Conservation (phyloP, 2,329 filamentous ascomycete species). For the Lecanicillium sp. region DNA sequence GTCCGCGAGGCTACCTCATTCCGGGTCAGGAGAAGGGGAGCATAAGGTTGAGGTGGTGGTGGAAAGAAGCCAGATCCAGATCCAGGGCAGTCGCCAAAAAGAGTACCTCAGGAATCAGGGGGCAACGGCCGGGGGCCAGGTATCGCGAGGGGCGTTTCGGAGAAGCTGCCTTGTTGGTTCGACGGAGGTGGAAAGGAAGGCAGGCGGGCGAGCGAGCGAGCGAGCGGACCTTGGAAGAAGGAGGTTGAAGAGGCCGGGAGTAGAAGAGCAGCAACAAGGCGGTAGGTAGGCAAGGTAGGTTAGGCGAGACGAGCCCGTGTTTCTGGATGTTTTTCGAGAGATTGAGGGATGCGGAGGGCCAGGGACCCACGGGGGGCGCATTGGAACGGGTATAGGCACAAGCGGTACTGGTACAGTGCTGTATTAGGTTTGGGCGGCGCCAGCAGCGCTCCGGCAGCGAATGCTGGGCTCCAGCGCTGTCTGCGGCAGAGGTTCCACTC, state of each 20-base stretch:
- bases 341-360: conserved; percentile 10
- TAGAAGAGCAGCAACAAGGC: too few species aligned
- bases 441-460: too few species aligned
- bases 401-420: too few species aligned
- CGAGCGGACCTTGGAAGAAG: not conserved
- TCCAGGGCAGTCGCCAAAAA: too few species aligned
- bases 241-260: conserved; percentile 2
- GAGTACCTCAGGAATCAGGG: too few species aligned
- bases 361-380: conserved; percentile 7
- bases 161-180: not conserved
- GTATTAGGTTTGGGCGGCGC: not conserved
- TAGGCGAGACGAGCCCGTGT: not conserved
- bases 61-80: too few species aligned
- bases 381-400: not conserved
- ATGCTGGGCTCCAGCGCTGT: not conserved
- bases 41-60: not conserved
- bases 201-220: too few species aligned
- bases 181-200: not conserved
- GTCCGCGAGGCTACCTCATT: conserved; percentile 51
- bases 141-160: too few species aligned
- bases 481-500: not conserved
- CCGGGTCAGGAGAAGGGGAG: conserved; percentile 23
- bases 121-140: too few species aligned
- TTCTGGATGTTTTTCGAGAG: conserved; percentile 9
- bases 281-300: too few species aligned